Conservation (phyloP, 2,329 filamentous ascomycete species). For the Pestalotiopsis sp. region DNA sequence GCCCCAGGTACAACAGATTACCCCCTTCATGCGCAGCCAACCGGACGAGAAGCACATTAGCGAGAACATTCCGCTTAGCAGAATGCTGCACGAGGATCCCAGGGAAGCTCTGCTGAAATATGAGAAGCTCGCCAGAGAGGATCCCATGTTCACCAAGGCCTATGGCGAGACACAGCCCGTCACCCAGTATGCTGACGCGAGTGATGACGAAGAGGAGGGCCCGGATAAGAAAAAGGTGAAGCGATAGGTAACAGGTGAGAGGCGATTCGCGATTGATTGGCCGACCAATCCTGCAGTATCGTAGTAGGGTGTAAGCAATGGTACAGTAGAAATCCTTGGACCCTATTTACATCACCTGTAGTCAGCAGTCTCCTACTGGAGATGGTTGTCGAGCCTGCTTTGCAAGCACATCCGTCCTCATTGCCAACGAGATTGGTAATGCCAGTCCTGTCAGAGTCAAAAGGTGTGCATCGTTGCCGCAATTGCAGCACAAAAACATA, state of each 20-base stretch:
- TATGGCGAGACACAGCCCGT: conserved; percentile 92
- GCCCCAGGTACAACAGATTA: conserved; percentile 82
- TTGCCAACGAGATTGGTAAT: neutral
- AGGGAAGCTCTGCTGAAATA: conserved; percentile 93
- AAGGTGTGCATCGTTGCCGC: neutral
- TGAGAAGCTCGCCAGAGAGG: conserved; percentile 87
- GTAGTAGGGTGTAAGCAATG: neutral
- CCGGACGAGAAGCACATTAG: conserved; percentile 89
- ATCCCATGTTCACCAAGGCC: conserved; percentile 91
- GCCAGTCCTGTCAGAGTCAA: neutral
- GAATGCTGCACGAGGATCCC: conserved; percentile 95
- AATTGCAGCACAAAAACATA: neutral
- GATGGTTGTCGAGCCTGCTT: neutral
- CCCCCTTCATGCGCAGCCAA: conserved; percentile 87
- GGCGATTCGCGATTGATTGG: neutral
- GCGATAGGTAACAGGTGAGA: conserved; percentile 38
- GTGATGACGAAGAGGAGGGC: conserved; percentile 77
- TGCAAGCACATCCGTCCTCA: neutral
- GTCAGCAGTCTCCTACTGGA: neutral
- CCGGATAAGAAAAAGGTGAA: conserved; percentile 68
- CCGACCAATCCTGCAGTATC: neutral
- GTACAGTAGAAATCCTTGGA: neutral
- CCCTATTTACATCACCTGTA: neutral
- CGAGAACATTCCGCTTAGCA: conserved; percentile 84
- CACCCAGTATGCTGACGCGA: conserved; percentile 86